Percentiles rank a stretch among this genome's conserved stretches.
Conservation (phyloP, 495 filamentous ascomycete genomes). For the Aspergillus mulundensis region DNA sequence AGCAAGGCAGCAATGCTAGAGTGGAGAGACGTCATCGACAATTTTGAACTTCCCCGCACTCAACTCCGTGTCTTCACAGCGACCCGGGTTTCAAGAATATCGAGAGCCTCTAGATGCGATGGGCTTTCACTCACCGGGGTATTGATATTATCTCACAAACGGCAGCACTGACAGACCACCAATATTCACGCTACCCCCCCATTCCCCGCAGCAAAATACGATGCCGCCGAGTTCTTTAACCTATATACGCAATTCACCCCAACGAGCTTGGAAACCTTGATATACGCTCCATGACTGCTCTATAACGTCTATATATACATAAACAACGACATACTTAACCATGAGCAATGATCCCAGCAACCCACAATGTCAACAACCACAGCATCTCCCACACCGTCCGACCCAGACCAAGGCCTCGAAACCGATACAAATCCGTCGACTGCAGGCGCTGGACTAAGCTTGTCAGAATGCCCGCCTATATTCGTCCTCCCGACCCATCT, state of each 20-base stretch:
- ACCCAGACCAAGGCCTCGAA: not conserved
- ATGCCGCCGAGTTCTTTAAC: not conserved
- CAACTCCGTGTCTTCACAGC: not conserved
- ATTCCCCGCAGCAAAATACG: not conserved
- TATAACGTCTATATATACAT: not conserved
- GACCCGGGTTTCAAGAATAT: too few relatives aligned
- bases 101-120: too few relatives aligned
- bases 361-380: constrained; percentile 3
- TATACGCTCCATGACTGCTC: not conserved
- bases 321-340: not conserved
- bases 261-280: not conserved
- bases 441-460: not conserved
- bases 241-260: not conserved
- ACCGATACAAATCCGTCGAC: not conserved
- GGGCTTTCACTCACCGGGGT: not conserved
- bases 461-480: constrained; percentile 52
- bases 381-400: constrained; percentile 4
- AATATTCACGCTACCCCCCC: not conserved
- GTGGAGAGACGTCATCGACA: not conserved
- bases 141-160: not conserved
- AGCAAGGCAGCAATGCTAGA: not conserved
- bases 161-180: not conserved
- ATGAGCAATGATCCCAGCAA: not conserved
- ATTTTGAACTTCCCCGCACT: not conserved
- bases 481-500: constrained; percentile 74